Base-by-base conservation (phyloP, 164 flowering plant species). In the Vitis rotundifolia region DNA sequence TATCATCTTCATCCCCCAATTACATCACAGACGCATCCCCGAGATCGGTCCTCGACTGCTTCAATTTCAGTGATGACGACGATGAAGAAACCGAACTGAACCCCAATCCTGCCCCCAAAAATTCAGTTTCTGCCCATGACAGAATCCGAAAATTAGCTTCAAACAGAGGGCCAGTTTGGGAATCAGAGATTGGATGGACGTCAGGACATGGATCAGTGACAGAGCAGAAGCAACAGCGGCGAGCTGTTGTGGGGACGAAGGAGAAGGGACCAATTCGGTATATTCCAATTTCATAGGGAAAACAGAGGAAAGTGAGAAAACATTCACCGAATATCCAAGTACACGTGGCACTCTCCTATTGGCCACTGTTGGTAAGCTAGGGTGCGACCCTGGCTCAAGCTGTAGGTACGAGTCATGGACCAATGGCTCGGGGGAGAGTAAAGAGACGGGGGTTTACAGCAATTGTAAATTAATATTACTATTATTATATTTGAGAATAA, bases 151-250 rank as follows among this genome's bases (percentile, higher is more conserved):
- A 75, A 84, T 77, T 89, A 72, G 81, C 80, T 13, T 61, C 76
- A 8, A 60, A 8, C 1, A 14, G 49, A 70, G 78, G 86, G 81
- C 77, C 70, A 70, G 60, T 69, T 75, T 87, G 94, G 94, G 91
- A 86, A 76, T 75, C 86, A 11, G 84, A 15, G 91, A 88, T 37
- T 89, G 93, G 91, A 70, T 66, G 62, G 77, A 14, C 56, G 86
- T 85, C 50, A 82, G 88, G 65, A 26, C 58, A 9, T 49, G 10
- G 26, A 29, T 50, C 49, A 19, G 70, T n/a, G 63, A 48, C 52
- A 50, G 75, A 31, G 68, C 57, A 3, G 64, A 11, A 3, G 77
- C 62, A 6, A 53, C 44, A n/a, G 31, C 8, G 3, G 61, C 2
- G 55, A 55, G 47, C 8, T 3, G 13, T n/a, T 65, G n/a, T 11